Evolutionary conservation across 306 rosid species (phyloP), one percentile per base, ranked within the genome.

Genomic region (Vigna mungo): DNA sequence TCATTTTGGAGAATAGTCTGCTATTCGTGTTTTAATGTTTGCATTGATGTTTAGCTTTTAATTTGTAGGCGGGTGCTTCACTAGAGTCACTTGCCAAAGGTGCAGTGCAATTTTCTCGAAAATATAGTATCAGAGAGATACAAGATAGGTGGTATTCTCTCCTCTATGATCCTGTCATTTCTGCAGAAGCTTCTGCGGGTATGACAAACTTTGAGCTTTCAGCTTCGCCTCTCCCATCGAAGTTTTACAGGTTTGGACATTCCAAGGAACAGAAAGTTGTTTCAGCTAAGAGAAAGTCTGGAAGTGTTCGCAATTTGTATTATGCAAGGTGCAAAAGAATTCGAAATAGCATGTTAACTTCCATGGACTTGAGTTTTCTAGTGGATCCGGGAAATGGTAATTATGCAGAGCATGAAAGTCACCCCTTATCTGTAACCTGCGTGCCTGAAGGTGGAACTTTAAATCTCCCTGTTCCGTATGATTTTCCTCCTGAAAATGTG

Each of bases 61-160:
- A 49, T 78, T 68, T 87, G 48, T 86, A 96, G 99, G 92, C 89
- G 6, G 98, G 98, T 80, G 99, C 99, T 87, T 96, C 99, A 27
- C 85, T 96, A 80, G 99, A 96, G 76, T 90, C 99, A 60, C 97
- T 96, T 71, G 98, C 99, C 5, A 96, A 96, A 83, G 99, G 99
- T 12, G 98, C 98, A 3, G 98, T 93, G 76, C 94, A 87, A 68
- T 96, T 96, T 88, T 89, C 99, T 80, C 85, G 82, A 32, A 91
- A 89, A 76, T 96, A 82, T 84, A 85, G 88, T 76, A 79, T 88
- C 74, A 82, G 64, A 56, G 99, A 96, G 66, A 84, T 96, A 80
- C 87, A 88, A 48, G 98, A 96, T 60, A 86, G 99, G 64, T 96
- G 98, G 99, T 51, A 85, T 71, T 82, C 92, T 84, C 80, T 96